phyloP scores from a whole-genome alignment of 2,329 filamentous ascomycete species.

The Nigrospora sphaerica region DNA sequence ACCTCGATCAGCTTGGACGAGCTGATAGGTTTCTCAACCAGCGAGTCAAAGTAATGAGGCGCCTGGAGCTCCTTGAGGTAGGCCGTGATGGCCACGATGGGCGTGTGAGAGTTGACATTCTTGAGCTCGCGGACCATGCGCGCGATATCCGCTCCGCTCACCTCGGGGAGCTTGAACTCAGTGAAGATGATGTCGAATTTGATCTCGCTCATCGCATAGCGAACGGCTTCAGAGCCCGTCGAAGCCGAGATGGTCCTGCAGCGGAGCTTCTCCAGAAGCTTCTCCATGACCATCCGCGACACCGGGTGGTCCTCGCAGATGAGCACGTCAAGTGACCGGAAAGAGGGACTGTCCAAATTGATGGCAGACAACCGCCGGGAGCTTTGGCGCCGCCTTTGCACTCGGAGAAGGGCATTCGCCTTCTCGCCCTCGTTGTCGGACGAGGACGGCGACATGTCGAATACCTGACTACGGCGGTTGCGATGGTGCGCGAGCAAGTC shows the following conservation, averaged over 20 bases:
- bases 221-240: slow-evolving; percentile 85
- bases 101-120: slow-evolving; percentile 89
- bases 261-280: slow-evolving; percentile 86
- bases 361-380: slow-evolving; percentile 92
- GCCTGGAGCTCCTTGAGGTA: slow-evolving; percentile 97
- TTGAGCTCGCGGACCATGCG: slow-evolving; percentile 97
- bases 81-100: slow-evolving; percentile 92
- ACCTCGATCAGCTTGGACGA: slow-evolving; percentile 86
- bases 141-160: slow-evolving; percentile 91
- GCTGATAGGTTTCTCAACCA: slow-evolving; percentile 96
- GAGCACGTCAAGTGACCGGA: slow-evolving; percentile 85
- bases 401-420: slow-evolving; percentile 81
- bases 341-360: slow-evolving; percentile 75
- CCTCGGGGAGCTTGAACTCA: slow-evolving; percentile 90
- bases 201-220: slow-evolving; percentile 92
- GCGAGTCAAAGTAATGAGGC: slow-evolving; percentile 88
- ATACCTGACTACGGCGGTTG: slow-evolving; percentile 87
- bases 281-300: slow-evolving; percentile 97
- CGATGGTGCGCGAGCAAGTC: slow-evolving; percentile 69
- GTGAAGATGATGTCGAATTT: slow-evolving; percentile 99
- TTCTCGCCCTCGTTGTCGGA: slow-evolving; percentile 96
- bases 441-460: slow-evolving; percentile 94
- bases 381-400: slow-evolving; percentile 90
- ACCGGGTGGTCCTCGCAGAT: slow-evolving; percentile 98
- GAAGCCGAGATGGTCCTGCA: slow-evolving; percentile 89